These are phyloP conservation scores for Aureobasidium subglaciale DNA, from an alignment of 2,329 filamentous ascomycete genomes.

Conservation along the genomic window DNA sequence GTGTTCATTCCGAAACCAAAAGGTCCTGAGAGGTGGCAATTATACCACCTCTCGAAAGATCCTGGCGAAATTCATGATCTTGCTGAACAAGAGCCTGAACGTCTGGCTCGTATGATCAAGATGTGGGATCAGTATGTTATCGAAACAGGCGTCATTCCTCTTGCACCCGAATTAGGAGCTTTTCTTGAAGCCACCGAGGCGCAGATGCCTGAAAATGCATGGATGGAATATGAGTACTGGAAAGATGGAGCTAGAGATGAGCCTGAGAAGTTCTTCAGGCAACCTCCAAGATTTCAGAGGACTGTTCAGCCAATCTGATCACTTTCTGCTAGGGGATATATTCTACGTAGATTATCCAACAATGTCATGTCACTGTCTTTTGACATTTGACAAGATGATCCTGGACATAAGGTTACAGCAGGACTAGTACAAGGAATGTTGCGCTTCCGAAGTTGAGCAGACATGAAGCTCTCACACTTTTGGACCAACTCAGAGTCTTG, in stretches of 20 bases:
- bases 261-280: constrained; percentile 29
- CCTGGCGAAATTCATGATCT: constrained; percentile 42
- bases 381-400: too few species aligned
- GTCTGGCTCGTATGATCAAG: constrained; percentile 43
- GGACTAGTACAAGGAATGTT: too few species aligned
- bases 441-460: too few species aligned
- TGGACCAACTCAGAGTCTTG: too few species aligned
- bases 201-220: constrained; percentile 59
- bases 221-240: constrained; percentile 63
- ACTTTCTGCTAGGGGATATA: not conserved
- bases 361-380: too few species aligned
- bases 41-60: constrained; percentile 48
- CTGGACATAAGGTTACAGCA: too few species aligned
- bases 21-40: constrained; percentile 50
- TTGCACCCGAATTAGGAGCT: constrained; percentile 51
- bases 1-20: constrained; percentile 52
- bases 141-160: constrained; percentile 53
- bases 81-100: constrained; percentile 33
- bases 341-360: too few species aligned
- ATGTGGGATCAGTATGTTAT: constrained; percentile 53
- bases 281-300: constrained; percentile 27
- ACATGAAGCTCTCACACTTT: too few species aligned
- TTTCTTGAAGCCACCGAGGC: constrained; percentile 56
- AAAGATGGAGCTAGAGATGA: constrained; percentile 43
- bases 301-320: constrained; percentile 19